Evolutionary conservation across 2,329 filamentous ascomycete species (phyloP).

Genomic region (Tolypocladium tropicale): DNA sequence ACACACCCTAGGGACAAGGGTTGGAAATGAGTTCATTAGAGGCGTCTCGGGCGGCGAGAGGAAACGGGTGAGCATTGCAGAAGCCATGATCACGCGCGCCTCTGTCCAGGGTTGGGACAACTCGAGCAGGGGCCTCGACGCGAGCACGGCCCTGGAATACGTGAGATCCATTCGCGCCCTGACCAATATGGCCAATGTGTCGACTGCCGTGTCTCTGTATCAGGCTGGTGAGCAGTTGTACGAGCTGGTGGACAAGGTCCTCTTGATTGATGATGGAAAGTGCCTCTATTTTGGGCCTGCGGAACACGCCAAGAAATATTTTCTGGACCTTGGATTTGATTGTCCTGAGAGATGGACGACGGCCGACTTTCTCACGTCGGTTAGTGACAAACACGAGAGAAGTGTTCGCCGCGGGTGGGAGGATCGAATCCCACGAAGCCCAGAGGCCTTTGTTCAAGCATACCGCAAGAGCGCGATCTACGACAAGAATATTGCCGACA

Average conservation of each 20-base stretch:
- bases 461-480: conserved; percentile 57
- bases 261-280: conserved; percentile 62
- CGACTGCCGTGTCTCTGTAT: conserved; percentile 62
- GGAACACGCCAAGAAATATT: conserved; percentile 55
- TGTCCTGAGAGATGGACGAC: conserved; percentile 64
- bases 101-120: conserved; percentile 67
- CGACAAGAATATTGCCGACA: conserved; percentile 47
- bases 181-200: conserved; percentile 61
- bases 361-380: conserved; percentile 66
- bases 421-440: conserved; percentile 55
- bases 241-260: conserved; percentile 62
- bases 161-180: conserved; percentile 52
- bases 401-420: conserved; percentile 57
- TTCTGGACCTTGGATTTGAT: conserved; percentile 60
- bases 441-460: conserved; percentile 54
- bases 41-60: conserved; percentile 53
- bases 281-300: conserved; percentile 63
- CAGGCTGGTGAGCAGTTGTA: conserved; percentile 58
- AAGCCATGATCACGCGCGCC: conserved; percentile 49
- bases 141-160: conserved; percentile 64
- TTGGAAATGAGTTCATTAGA: conserved; percentile 60
- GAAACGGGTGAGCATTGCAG: conserved; percentile 68
- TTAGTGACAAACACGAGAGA: conserved; percentile 64
- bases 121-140: conserved; percentile 60
- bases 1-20: conserved; percentile 57